These are phyloP conservation scores for Hanseniaspora occidentalis DNA, from an alignment of 805 yeast species.

Conservation along the genomic window DNA sequence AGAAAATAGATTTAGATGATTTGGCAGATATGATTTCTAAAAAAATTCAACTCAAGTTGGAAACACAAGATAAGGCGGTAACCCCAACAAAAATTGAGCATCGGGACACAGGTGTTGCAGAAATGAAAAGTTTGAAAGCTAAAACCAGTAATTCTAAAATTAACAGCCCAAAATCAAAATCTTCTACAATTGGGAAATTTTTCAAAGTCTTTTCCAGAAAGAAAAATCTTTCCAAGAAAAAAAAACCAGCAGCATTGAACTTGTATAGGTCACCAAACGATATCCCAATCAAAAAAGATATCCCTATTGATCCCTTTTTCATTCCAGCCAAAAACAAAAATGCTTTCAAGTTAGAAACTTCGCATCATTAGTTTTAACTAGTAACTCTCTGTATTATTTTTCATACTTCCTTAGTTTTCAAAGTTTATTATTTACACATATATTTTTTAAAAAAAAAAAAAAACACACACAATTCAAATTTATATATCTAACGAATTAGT, in stretches of 20 bases:
- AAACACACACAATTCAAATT: no score
- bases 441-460: no score
- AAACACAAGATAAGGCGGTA: neutral
- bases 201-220: neutral
- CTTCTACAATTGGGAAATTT: neutral
- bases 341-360: no score
- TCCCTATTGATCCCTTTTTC: no score
- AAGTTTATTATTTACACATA: no score
- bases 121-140: neutral
- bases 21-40: neutral
- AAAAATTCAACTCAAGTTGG: neutral
- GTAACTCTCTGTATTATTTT: no score
- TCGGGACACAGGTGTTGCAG: neutral
- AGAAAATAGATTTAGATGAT: neutral
- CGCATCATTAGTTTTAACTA: no score
- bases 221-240: neutral
- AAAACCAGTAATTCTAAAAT: neutral
- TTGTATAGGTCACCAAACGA: neutral
- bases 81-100: neutral
- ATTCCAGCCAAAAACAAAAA: no score
- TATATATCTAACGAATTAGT: neutral
- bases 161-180: neutral
- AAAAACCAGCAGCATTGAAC: neutral
- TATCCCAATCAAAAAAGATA: no score
- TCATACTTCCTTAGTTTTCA: no score